Percentiles rank a stretch among this genome's conserved stretches.
Evolutionary conservation across 495 filamentous ascomycete genomes (phyloP).

Genomic region (Neohortaea acidophila): DNA sequence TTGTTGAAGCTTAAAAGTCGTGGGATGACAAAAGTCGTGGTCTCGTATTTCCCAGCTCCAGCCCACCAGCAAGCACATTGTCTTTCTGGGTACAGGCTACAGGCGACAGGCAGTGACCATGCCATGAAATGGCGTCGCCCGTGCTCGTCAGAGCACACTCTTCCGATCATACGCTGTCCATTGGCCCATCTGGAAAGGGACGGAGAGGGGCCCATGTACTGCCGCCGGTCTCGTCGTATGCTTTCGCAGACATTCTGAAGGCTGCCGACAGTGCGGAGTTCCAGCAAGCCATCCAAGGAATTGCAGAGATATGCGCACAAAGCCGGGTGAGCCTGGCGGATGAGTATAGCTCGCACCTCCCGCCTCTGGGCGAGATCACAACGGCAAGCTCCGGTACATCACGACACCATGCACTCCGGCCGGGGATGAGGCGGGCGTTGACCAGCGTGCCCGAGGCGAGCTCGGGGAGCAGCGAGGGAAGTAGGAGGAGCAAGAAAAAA

Average conservation of each 20-base stretch:
- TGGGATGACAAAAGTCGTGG: too few relatives aligned
- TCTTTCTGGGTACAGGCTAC: too few relatives aligned
- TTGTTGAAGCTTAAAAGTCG: too few relatives aligned
- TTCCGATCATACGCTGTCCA: neutral
- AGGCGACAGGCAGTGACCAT: too few relatives aligned
- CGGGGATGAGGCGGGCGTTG: slow-evolving; percentile 17
- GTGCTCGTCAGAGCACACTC: slow-evolving; percentile 1
- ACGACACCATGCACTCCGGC: neutral
- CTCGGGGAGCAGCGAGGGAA: slow-evolving; percentile 22
- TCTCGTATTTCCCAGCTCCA: too few relatives aligned
- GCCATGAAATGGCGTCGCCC: slow-evolving; percentile 2
- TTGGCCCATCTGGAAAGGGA: neutral
- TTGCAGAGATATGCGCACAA: slow-evolving; percentile 48
- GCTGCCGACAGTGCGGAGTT: slow-evolving; percentile 43
- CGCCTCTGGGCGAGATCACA: slow-evolving; percentile 42
- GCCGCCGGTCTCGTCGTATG: slow-evolving; percentile 32
- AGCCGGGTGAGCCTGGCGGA: slow-evolving; percentile 47
- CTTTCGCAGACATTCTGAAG: slow-evolving; percentile 43
- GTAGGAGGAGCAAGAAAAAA: slow-evolving; percentile 9
- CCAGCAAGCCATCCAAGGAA: slow-evolving; percentile 40
- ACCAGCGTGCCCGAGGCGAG: slow-evolving; percentile 26
- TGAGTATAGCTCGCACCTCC: slow-evolving; percentile 48
- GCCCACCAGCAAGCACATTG: too few relatives aligned
- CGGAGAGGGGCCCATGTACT: slow-evolving; percentile 2
- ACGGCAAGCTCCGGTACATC: slow-evolving; percentile 2